These are phyloP conservation scores for Syzygium aqueum DNA, from an alignment of 345 rosid species.

Conservation along the genomic window DNA sequence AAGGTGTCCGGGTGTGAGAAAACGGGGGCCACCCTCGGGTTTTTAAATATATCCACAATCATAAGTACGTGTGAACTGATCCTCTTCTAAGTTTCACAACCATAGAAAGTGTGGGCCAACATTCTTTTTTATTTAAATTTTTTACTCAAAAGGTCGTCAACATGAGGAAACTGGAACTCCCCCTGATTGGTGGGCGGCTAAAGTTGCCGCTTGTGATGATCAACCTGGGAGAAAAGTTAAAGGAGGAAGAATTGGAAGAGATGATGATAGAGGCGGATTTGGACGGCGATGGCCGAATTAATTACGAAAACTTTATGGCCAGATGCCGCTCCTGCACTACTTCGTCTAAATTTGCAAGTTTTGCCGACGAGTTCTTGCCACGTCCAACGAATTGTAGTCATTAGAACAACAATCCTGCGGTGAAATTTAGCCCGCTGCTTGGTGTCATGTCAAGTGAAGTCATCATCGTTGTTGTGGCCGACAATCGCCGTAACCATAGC, in stretches of 20 bases:
- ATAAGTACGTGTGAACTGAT: background rate
- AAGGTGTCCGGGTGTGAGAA: background rate
- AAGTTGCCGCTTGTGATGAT: conserved; percentile 52
- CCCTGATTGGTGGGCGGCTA: background rate
- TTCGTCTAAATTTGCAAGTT: too few species aligned
- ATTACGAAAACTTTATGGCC: conserved; percentile 15
- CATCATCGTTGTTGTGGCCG: too few species aligned
- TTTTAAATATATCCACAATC: background rate
- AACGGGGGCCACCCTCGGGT: background rate
- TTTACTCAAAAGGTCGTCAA: background rate
- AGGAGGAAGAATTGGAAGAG: conserved; percentile 40
- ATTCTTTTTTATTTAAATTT: too few species aligned
- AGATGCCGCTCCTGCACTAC: too few species aligned
- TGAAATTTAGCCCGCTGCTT: too few species aligned
- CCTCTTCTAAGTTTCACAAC: background rate
- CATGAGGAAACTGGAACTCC: background rate
- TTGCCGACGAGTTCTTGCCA: too few species aligned
- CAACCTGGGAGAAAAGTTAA: conserved; percentile 39
- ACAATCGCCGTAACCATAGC: too few species aligned
- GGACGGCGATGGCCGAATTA: conserved; percentile 58
- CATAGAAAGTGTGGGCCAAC: background rate
- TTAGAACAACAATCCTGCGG: too few species aligned
- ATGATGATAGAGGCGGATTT: conserved; percentile 51
- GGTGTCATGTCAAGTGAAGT: too few species aligned
- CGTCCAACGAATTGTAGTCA: too few species aligned